Evolutionary conservation across 805 yeast species (phyloP), one percentile per base, ranked within the genome.

Genomic region (Yamadazyma phyllophila): DNA sequence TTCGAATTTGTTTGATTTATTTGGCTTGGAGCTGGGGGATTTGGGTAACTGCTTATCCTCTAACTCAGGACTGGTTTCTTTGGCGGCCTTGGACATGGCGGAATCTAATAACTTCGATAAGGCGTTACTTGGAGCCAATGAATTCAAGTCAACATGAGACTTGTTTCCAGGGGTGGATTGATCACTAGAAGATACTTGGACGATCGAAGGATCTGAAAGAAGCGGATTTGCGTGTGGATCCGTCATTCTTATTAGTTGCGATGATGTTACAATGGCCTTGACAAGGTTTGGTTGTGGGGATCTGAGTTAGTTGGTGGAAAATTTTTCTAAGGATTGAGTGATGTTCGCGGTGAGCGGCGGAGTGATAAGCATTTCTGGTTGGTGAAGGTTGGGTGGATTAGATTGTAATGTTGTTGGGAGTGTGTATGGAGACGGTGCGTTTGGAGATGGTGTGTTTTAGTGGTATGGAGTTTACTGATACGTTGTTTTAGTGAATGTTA

Each of bases 71-170:
- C 73, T 65, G 14, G 66, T 52, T 45, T 73, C 77, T 40, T 65
- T 68, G 31, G 77, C 77, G 11, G 78, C 77, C 30, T 73, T 69
- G 26, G 75, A 74, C 53, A 73, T 69, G 13, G 78, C 78, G 7
- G 73, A 66, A 51, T 73, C 77, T 39, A 73, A 61, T 35, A 73
- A 58, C 49, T 65, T 65, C 15, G 76, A 66, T 34, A 73, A 65
- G 6, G 70, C 75, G 37, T 43, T 51, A 16, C 49, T 34, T 27
- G 41, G 31, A 12, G 26, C 43, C 33, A 38, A 38, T 7, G 17
- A 13, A 15, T 30, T 39, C 7, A 34, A n/a, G 13, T 44, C 39
- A 15, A 13, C 24, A 5, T 33, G 7, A 15, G 43, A 15, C 8
- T 33, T 32, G n/a, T 30, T 30, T 29, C 24, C 6, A 3, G 24